phyloP scores from a whole-genome alignment of 495 filamentous ascomycete species.

The Penicillium dipodomyicola region DNA sequence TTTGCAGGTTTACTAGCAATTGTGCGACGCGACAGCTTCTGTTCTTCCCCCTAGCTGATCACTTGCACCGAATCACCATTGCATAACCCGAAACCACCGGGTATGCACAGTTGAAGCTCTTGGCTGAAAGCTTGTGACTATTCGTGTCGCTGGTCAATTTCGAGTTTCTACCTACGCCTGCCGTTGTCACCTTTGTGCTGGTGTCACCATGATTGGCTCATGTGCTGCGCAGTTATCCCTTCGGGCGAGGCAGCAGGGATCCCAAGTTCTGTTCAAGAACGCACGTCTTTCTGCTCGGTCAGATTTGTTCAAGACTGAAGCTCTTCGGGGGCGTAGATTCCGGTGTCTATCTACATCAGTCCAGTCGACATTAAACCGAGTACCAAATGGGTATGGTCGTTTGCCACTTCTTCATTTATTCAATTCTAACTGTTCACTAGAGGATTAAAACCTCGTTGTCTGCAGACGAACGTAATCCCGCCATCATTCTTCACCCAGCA shows the following conservation, averaged over 20 bases:
- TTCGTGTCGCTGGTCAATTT: not conserved
- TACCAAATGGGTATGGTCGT: constrained; percentile 16
- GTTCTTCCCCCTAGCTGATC: not conserved
- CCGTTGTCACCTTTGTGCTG: constrained; percentile 4
- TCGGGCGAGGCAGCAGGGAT: constrained; percentile 12
- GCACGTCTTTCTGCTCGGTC: constrained; percentile 5
- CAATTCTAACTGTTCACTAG: constrained; percentile 12
- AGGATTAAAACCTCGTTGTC: not conserved
- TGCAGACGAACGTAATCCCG: constrained; percentile 1
- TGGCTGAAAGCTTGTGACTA: not conserved
- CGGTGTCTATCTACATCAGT: constrained; percentile 19
- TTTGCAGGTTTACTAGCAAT: not conserved
- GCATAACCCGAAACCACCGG: not conserved
- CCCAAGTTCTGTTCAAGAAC: not conserved
- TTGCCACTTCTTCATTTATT: not conserved
- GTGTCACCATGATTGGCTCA: constrained; percentile 21
- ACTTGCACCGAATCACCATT: not conserved
- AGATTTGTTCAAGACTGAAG: constrained; percentile 1
- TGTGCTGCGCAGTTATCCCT: constrained; percentile 12
- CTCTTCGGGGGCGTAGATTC: constrained; percentile 1
- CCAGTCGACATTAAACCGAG: constrained; percentile 1
- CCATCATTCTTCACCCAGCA: constrained; percentile 16
- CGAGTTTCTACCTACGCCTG: not conserved
- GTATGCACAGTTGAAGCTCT: not conserved
- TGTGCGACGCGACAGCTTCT: not conserved